Conservation (phyloP, 2,329 filamentous ascomycete genomes). For the Phialophora tarda region DNA sequence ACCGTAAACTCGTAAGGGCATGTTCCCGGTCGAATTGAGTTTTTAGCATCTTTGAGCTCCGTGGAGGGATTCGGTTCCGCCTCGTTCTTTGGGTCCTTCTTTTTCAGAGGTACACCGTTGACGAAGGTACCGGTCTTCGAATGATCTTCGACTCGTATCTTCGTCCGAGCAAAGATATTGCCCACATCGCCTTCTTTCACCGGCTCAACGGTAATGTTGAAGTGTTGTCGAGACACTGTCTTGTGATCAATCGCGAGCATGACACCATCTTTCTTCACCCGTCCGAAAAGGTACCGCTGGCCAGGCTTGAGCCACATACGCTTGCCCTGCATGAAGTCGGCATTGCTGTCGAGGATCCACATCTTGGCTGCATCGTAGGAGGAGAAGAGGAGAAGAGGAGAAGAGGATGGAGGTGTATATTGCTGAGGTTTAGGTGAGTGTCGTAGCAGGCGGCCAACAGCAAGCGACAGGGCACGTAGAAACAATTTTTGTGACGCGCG, state of each 20-base stretch:
- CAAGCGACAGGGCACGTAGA: conserved; percentile 11
- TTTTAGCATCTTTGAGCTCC: conserved; percentile 62
- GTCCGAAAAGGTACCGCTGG: conserved; percentile 82
- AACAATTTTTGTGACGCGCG: conserved; percentile 24
- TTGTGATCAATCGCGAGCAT: conserved; percentile 76
- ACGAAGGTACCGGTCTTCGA: conserved; percentile 84
- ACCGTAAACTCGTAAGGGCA: conserved; percentile 68
- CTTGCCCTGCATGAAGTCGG: conserved; percentile 60
- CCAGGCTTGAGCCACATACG: conserved; percentile 85
- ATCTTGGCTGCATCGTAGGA: conserved; percentile 50
- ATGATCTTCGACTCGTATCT: conserved; percentile 76
- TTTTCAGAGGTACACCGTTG: conserved; percentile 72
- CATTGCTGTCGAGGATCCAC: conserved; percentile 67
- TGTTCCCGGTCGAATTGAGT: conserved; percentile 73
- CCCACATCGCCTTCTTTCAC: conserved; percentile 71
- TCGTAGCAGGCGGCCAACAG: neutral
- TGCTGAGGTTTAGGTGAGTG: neutral
- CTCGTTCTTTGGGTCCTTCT: conserved; percentile 15
- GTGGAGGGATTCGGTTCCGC: conserved; percentile 50
- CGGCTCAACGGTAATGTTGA: conserved; percentile 73
- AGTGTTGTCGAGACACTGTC: conserved; percentile 85
- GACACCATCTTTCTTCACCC: conserved; percentile 69
- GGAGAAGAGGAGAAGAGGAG: neutral
- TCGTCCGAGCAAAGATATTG: conserved; percentile 68
- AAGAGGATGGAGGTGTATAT: neutral